Conservation (phyloP, 148 eudicot species). For the Silene conica region DNA sequence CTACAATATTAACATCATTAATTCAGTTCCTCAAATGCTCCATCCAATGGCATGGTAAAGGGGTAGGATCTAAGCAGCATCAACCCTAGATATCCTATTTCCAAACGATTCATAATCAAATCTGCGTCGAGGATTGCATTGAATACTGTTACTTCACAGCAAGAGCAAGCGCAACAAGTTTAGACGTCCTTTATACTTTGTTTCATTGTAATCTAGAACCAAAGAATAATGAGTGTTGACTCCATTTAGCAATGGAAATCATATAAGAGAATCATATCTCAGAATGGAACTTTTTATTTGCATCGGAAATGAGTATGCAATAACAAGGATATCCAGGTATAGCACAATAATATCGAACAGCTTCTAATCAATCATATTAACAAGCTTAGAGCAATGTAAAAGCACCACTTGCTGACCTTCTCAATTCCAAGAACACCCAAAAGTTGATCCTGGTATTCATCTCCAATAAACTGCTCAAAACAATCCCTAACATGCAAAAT, state of each 20-base stretch:
- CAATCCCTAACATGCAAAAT: slow-evolving; percentile 46
- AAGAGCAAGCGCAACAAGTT: not conserved
- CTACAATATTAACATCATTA: not conserved
- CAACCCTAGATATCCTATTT: not conserved
- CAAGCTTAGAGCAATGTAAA: not conserved
- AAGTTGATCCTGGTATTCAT: slow-evolving; percentile 46
- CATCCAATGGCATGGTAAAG: not conserved
- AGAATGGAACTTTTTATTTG: not conserved
- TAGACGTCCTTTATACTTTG: not conserved
- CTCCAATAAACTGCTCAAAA: slow-evolving; percentile 41
- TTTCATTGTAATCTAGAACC: not conserved
- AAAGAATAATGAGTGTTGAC: not conserved
- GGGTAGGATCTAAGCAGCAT: not conserved
- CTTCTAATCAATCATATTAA: not conserved
- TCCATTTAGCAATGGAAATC: not conserved
- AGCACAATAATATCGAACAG: not conserved
- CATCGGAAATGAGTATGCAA: too few relatives aligned
- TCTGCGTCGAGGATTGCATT: not conserved
- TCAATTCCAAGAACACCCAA: slow-evolving; percentile 41
- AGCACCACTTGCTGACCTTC: slow-evolving; percentile 35
- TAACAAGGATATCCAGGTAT: not conserved
- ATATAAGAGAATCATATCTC: not conserved
- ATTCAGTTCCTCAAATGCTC: not conserved
- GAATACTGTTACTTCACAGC: not conserved
- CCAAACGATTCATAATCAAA: too few relatives aligned